Evolutionary conservation across 2,329 filamentous ascomycete genomes (phyloP).

Genomic region (Stagonosporopsis tanaceti): DNA sequence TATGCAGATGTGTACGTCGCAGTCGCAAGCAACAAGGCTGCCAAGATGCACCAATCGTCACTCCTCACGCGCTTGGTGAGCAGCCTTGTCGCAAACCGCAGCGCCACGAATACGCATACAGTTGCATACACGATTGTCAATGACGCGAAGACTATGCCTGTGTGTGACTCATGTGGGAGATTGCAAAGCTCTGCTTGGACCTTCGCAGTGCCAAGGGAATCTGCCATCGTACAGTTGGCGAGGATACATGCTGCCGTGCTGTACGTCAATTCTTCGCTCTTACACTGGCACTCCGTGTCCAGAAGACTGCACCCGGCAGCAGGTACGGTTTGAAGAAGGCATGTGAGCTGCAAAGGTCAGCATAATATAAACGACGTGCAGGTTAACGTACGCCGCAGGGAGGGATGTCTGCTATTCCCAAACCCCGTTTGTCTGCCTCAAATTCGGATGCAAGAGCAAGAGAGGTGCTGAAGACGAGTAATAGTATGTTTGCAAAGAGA

Average conservation of each 20-base stretch:
- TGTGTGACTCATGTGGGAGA: slow-evolving; percentile 26
- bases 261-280: slow-evolving; percentile 17
- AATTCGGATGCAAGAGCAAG: not conserved
- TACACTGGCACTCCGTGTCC: slow-evolving; percentile 28
- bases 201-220: slow-evolving; percentile 27
- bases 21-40: slow-evolving; percentile 26
- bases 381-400: slow-evolving; percentile 5
- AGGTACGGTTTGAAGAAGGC: slow-evolving; percentile 16
- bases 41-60: slow-evolving; percentile 33
- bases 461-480: not conserved
- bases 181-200: slow-evolving; percentile 34
- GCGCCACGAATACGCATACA: slow-evolving; percentile 22
- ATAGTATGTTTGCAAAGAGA: not conserved
- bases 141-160: slow-evolving; percentile 16
- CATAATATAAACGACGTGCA: no score
- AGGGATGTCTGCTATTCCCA: slow-evolving; percentile 9
- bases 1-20: slow-evolving; percentile 30
- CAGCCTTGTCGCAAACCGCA: slow-evolving; percentile 26
- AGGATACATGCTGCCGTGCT: slow-evolving; percentile 27
- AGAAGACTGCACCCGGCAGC: slow-evolving; percentile 20
- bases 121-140: slow-evolving; percentile 23
- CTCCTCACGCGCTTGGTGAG: slow-evolving; percentile 24
- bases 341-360: not conserved
- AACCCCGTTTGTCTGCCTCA: not conserved
- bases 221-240: slow-evolving; percentile 32